A percentile compares a stretch with the other conserved stretches of the same genome.
Evolutionary conservation across 2,329 filamentous ascomycete species (phyloP).

Genomic region (Colletotrichum kahawae): DNA sequence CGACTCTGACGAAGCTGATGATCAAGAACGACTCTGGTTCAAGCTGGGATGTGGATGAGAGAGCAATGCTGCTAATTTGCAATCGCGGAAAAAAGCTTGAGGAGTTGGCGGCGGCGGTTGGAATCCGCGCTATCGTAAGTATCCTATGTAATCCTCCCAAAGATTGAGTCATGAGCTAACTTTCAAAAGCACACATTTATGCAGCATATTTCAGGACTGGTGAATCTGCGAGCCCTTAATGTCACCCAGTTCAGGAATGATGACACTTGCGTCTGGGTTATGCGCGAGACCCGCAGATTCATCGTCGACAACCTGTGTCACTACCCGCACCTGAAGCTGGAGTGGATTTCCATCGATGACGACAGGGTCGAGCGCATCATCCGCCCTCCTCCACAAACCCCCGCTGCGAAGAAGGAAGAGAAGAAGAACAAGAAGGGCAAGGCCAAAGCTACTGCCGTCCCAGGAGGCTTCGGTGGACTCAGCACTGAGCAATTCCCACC

Average conservation of each 20-base stretch:
- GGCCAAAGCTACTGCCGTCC: conserved; percentile 14
- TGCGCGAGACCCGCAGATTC: conserved; percentile 62
- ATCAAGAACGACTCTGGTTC: conserved; percentile 60
- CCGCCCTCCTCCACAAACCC: conserved; percentile 37
- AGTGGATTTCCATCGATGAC: conserved; percentile 63
- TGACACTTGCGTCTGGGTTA: conserved; percentile 61
- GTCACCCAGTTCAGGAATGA: conserved; percentile 59
- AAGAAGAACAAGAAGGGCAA: conserved; percentile 27
- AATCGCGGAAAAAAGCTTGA: conserved; percentile 52
- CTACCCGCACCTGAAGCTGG: conserved; percentile 58
- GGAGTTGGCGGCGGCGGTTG: conserved; percentile 62
- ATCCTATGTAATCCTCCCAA: neutral
- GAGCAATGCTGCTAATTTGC: conserved; percentile 59
- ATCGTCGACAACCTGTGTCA: conserved; percentile 63
- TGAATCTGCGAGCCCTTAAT: conserved; percentile 59
- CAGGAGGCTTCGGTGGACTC: conserved; percentile 1
- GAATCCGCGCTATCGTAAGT: conserved; percentile 59
- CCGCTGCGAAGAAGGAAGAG: conserved; percentile 31
- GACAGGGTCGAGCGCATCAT: conserved; percentile 54
- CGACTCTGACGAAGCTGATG: conserved; percentile 59
- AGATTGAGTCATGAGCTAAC: conserved; percentile 1
- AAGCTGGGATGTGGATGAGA: conserved; percentile 63
- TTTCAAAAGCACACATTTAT: conserved; percentile 58
- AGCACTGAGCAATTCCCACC: conserved; percentile 28
- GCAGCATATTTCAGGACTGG: conserved; percentile 54